Percentiles rank a stretch among this genome's conserved stretches.
phyloP scores from a whole-genome alignment of 441 rosid genomes.

The Adansonia grandidieri region DNA sequence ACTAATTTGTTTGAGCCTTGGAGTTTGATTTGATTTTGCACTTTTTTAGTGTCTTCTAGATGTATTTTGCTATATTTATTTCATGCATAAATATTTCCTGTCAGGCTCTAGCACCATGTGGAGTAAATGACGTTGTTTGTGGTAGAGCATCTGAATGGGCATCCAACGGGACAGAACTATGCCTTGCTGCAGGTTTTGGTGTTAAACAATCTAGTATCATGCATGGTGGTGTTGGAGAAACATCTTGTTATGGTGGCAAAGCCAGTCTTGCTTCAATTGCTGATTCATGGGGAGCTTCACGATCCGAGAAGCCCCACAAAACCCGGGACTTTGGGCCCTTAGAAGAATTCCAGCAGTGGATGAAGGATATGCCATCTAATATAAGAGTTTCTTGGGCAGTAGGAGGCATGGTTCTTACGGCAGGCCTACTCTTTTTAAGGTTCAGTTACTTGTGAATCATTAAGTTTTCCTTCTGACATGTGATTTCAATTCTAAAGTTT shows the following conservation, averaged over 20 bases:
- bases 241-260: constrained; percentile 70
- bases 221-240: constrained; percentile 41
- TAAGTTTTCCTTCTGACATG: neutral
- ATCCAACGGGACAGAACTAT: constrained; percentile 76
- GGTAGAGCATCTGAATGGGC: constrained; percentile 52
- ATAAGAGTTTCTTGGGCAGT: constrained; percentile 76
- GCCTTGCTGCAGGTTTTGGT: constrained; percentile 69
- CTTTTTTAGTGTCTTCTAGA: neutral
- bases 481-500: neutral
- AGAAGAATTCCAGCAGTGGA: constrained; percentile 62
- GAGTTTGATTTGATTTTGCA: neutral
- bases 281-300: constrained; percentile 59
- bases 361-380: constrained; percentile 48
- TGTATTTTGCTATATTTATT: neutral
- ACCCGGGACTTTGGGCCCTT: constrained; percentile 34
- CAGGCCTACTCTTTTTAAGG: constrained; percentile 76
- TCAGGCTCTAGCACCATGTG: constrained; percentile 66
- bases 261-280: constrained; percentile 69
- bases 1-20: neutral
- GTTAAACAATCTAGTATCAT: constrained; percentile 41
- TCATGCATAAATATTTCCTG: constrained; percentile 24
- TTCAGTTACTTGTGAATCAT: constrained; percentile 25
- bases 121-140: neutral
- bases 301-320: constrained; percentile 40
- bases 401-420: constrained; percentile 78